Conservation (phyloP, 2,329 filamentous ascomycete species). For the Diaporthe vexans region DNA sequence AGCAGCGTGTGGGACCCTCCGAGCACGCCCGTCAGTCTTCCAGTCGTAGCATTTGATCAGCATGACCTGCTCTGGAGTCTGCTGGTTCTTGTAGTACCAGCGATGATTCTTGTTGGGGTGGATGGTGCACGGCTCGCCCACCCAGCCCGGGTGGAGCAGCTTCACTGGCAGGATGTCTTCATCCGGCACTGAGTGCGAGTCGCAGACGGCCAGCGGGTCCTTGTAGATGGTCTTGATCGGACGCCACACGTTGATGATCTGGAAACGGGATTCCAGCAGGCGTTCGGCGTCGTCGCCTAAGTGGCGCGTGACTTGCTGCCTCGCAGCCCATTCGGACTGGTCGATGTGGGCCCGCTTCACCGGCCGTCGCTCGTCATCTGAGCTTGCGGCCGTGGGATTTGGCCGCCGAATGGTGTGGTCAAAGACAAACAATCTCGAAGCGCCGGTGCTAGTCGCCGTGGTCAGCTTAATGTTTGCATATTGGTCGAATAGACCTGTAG, state of each 20-base stretch:
- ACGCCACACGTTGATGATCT: constrained; percentile 66
- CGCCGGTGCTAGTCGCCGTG: not conserved
- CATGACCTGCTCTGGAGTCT: constrained; percentile 64
- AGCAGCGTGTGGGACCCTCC: constrained; percentile 30
- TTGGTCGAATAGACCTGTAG: not conserved
- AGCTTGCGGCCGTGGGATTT: constrained; percentile 50
- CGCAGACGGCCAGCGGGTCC: constrained; percentile 68
- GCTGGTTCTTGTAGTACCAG: constrained; percentile 67
- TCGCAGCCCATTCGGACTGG: constrained; percentile 63
- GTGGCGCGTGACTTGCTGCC: constrained; percentile 58
- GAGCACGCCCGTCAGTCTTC: constrained; percentile 19
- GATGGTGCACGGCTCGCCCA: constrained; percentile 60
- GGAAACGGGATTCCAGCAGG: constrained; percentile 55
- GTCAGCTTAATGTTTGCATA: not conserved
- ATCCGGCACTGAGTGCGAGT: constrained; percentile 64
- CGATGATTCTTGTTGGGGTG: constrained; percentile 48
- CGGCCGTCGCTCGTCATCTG: constrained; percentile 60
- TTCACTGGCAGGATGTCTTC: constrained; percentile 62
- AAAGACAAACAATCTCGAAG: constrained; percentile 8
- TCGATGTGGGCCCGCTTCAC: constrained; percentile 70
- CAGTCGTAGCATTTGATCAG: constrained; percentile 65
- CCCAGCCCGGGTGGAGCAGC: constrained; percentile 65
- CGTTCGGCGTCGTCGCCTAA: constrained; percentile 60
- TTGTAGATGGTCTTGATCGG: constrained; percentile 64
- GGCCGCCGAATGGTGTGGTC: constrained; percentile 19